phyloP scores from a whole-genome alignment of 75 land plant genomes.

The Cryptomeria japonica region DNA sequence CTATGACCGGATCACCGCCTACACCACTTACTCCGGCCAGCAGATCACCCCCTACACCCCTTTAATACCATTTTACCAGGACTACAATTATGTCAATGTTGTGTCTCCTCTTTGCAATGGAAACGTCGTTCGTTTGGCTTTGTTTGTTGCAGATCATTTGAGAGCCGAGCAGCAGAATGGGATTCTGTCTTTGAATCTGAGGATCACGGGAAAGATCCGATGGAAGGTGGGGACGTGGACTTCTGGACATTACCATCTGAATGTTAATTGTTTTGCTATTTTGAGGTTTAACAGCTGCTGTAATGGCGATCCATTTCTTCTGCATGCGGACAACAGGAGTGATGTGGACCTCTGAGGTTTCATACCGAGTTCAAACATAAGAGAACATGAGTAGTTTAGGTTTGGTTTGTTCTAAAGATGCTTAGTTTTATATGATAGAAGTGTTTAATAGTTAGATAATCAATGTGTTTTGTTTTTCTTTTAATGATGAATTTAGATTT shows the following conservation, averaged over 20 bases:
- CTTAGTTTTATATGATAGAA: too few relatives aligned
- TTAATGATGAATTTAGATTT: too few relatives aligned
- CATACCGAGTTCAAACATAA: too few relatives aligned
- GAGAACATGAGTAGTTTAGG: too few relatives aligned
- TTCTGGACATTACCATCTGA: slow-evolving; percentile 39
- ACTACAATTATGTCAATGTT: slow-evolving; percentile 31
- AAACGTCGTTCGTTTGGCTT: slow-evolving; percentile 26
- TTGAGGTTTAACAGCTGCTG: slow-evolving; percentile 19
- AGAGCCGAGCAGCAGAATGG: slow-evolving; percentile 27
- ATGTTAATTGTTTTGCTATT: slow-evolving; percentile 42
- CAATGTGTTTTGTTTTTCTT: too few relatives aligned
- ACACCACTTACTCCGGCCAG: too few relatives aligned
- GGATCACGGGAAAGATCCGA: slow-evolving; percentile 27
- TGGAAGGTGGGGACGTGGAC: slow-evolving; percentile 72
- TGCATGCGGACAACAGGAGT: not conserved
- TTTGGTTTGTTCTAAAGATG: too few relatives aligned
- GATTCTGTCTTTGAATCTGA: slow-evolving; percentile 24
- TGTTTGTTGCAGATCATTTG: slow-evolving; percentile 43
- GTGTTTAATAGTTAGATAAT: too few relatives aligned
- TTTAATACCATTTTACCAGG: slow-evolving; percentile 64
- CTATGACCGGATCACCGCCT: too few relatives aligned
- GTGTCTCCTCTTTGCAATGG: slow-evolving; percentile 28
- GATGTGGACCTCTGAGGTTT: not conserved
- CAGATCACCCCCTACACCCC: too few relatives aligned
- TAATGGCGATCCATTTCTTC: too few relatives aligned